Evolutionary conservation across 305 asterid species (phyloP).

Genomic region (Solanum hybrid): DNA sequence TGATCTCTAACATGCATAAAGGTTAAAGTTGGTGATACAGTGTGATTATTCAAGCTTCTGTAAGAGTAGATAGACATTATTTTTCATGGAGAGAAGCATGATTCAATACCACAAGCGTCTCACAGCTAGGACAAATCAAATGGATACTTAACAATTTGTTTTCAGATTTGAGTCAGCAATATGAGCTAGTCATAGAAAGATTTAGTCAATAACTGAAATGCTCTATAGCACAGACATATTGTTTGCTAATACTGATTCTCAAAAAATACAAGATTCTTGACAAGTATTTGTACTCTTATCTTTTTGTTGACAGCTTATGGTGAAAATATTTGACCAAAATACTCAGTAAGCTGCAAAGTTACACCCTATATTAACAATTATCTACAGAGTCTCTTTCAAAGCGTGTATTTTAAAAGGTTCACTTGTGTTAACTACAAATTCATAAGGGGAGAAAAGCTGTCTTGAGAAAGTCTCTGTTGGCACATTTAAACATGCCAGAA

Average conservation of each 20-base stretch:
- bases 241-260: background rate
- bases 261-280: background rate
- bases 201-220: background rate
- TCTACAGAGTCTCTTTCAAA: background rate
- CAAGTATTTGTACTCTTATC: background rate
- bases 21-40: background rate
- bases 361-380: background rate
- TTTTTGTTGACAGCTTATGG: background rate
- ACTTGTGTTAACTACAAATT: background rate
- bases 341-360: background rate
- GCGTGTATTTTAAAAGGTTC: background rate
- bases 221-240: background rate
- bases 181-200: background rate
- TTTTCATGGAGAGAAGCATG: background rate
- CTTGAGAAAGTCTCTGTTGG: background rate
- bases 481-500: background rate
- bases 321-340: background rate
- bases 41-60: background rate
- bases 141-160: background rate
- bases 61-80: background rate
- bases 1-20: background rate
- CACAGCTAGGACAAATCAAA: background rate
- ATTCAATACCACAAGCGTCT: background rate
- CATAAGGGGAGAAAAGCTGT: background rate
- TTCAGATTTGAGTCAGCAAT: background rate